Evolutionary conservation across 305 asterid species (phyloP).

Genomic region (Fraxinus sp.): DNA sequence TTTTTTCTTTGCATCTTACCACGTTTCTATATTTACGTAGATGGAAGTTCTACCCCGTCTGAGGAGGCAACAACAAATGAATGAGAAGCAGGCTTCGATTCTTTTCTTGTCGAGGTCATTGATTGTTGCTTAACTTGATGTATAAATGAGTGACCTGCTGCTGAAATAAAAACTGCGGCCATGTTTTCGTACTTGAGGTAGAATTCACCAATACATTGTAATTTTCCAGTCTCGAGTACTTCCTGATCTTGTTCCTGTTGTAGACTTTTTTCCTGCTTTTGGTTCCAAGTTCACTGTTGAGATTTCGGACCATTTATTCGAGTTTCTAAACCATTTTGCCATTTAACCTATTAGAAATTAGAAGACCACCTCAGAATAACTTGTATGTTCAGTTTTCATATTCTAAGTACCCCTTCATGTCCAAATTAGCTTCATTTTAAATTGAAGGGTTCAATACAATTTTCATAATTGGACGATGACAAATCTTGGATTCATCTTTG

Average conservation of each 20-base stretch:
- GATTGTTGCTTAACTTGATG: conserved; percentile 29
- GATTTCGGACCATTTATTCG: background rate
- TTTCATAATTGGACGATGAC: background rate
- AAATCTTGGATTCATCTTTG: background rate
- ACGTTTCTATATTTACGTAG: conserved; percentile 25
- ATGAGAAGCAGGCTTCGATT: conserved; percentile 33
- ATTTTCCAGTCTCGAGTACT: conserved; percentile 3
- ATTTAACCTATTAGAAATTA: background rate
- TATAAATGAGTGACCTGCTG: conserved; percentile 32
- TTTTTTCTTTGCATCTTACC: background rate
- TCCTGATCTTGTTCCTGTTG: background rate
- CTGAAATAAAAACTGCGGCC: conserved; percentile 27
- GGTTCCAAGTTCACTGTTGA: background rate
- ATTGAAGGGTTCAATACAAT: background rate
- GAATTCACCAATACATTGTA: conserved; percentile 20
- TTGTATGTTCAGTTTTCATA: background rate
- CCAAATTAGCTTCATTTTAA: background rate
- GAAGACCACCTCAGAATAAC: background rate
- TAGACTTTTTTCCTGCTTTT: background rate
- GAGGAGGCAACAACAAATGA: conserved; percentile 52
- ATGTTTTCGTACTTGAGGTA: conserved; percentile 23
- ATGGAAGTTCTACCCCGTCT: conserved; percentile 44
- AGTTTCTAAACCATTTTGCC: background rate
- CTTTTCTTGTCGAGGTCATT: conserved; percentile 22
- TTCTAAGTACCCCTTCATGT: background rate